Conservation (phyloP, 2,329 filamentous ascomycete species). For the Arthroderma sp. region DNA sequence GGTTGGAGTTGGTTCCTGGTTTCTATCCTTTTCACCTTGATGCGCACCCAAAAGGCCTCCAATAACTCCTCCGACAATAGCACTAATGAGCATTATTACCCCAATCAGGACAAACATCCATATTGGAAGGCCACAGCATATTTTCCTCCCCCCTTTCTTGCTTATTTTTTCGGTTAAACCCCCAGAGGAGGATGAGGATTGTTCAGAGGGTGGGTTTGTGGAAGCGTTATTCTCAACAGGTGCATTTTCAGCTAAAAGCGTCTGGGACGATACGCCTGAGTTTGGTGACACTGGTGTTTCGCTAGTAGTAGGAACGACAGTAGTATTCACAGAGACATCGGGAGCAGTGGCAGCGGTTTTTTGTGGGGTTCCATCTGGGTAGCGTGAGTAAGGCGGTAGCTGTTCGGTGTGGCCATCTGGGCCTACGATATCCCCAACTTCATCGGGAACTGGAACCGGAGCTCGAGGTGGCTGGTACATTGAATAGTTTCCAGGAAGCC, state of each 20-base stretch:
- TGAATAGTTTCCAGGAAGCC: conserved; percentile 56
- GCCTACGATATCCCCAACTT: conserved; percentile 73
- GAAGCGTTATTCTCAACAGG: neutral
- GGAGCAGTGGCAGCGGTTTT: conserved; percentile 38
- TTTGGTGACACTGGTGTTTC: conserved; percentile 15
- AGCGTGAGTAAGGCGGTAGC: conserved; percentile 79
- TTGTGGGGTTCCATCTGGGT: conserved; percentile 60
- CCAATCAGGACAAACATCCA: conserved; percentile 37
- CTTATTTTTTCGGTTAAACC: conserved; percentile 33
- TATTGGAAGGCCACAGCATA: conserved; percentile 39
- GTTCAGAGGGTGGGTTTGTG: conserved; percentile 1
- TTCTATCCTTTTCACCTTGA: conserved; percentile 16
- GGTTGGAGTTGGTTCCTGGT: neutral
- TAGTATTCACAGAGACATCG: conserved; percentile 27
- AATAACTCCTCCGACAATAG: conserved; percentile 40
- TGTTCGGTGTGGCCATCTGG: conserved; percentile 83
- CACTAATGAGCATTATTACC: conserved; percentile 35
- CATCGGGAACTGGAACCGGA: conserved; percentile 58
- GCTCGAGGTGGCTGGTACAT: conserved; percentile 60
- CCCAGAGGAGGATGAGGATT: conserved; percentile 7
- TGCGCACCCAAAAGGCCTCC: conserved; percentile 39
- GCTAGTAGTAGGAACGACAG: conserved; percentile 26
- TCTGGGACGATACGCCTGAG: conserved; percentile 22
- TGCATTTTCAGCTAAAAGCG: conserved; percentile 10
- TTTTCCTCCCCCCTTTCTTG: conserved; percentile 29